Evolutionary conservation across 1,139 yeast genomes (phyloP).

Genomic region (Nakaseomyces uthaithaninus): DNA sequence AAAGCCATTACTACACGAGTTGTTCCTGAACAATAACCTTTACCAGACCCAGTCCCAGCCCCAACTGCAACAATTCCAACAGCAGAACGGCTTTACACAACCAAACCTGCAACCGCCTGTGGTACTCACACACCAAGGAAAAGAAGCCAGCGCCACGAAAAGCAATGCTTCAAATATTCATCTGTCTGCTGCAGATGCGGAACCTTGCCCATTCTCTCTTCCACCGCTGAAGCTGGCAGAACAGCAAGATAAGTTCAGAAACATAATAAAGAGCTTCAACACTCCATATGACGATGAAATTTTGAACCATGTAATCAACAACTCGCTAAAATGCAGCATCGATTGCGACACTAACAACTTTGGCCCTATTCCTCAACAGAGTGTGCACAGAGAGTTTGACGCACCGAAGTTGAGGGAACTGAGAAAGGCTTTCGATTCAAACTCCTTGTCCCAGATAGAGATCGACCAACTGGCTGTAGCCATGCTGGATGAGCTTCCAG

Average conservation of each 20-base stretch:
- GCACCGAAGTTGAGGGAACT: constrained; percentile 66
- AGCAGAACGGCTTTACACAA: constrained; percentile 14
- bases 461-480: constrained; percentile 74
- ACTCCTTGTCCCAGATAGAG: constrained; percentile 38
- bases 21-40: constrained; percentile 18
- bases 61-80: constrained; percentile 9
- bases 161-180: constrained; percentile 8
- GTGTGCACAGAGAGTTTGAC: constrained; percentile 53
- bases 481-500: constrained; percentile 81
- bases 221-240: constrained; percentile 22
- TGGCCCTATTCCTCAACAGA: constrained; percentile 62
- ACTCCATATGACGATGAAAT: constrained; percentile 18
- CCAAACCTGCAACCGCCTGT: constrained; percentile 9
- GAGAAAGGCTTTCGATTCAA: constrained; percentile 43
- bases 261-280: constrained; percentile 24
- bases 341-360: constrained; percentile 38
- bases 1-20: constrained; percentile 23
- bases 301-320: constrained; percentile 30
- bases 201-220: constrained; percentile 24
- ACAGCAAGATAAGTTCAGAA: constrained; percentile 14
- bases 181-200: constrained; percentile 18
- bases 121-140: neutral
- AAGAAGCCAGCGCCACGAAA: neutral
- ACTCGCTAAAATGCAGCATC: constrained; percentile 33
- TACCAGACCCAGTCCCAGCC: constrained; percentile 18